Base-by-base conservation (phyloP, 441 rosid genomes). In the Biscutella laevigata region DNA sequence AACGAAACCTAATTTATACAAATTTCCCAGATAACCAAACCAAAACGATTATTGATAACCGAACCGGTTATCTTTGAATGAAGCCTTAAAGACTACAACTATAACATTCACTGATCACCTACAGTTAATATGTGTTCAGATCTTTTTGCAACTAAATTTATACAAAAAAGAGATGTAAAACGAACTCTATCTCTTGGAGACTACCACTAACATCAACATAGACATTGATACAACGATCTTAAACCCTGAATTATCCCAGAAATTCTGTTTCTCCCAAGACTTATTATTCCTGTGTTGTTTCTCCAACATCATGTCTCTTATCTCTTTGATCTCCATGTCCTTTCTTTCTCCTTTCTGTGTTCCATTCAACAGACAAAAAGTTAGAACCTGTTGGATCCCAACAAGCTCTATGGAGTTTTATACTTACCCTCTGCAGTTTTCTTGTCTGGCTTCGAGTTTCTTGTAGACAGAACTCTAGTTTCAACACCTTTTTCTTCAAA, bases 391-490 rank as follows among this genome's bases (percentile, higher is more conserved):
- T 41, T 28, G 12, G 19, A 11, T 19, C 6, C 27, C 17, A 45
- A 34, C 15, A 45, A 57, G n/a, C n/a, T n/a, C n/a, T n/a, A n/a
- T n/a, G n/a, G 6, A 39, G 14, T 20, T 36, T 49, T 7, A 16
- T 11, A 42, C 59, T 53, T 77, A 85, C 96, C 88, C 95, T 73
- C 17, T 80, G 95, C 32, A 86, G 91, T 73, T 82, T 92, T 57
- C 89, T 70, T 2, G 86, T 81, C 71, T 86, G 98, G 54, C 89
- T 58, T 64, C 94, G 81, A 48, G 97, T 76, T 72, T 92, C 95
- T 67, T 86, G 97, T 62, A 88, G 83, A 74, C 99, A 88, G 60
- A 92, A 88, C 67, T 86, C 97, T 65, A 92, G 67, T 65, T 82
- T 92, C 75, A 86, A 53, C 24, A 92, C 89, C 63, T 87, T 78